Evolutionary conservation across 139 green algal species (phyloP).

Genomic region (Coelastrella sp.): DNA sequence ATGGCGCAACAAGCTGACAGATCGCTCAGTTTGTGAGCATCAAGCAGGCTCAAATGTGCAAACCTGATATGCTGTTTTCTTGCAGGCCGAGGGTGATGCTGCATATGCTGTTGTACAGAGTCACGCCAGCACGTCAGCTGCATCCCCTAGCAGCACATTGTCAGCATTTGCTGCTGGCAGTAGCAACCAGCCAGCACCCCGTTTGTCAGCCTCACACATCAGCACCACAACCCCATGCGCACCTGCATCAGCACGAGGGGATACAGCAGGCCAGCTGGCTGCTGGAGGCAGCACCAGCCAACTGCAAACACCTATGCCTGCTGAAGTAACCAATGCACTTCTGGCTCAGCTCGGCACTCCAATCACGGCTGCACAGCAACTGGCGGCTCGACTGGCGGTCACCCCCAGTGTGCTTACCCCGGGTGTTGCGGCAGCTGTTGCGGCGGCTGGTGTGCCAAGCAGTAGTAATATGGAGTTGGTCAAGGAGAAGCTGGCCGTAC

Average conservation of each 20-base stretch:
- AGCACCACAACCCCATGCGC: conserved; percentile 6
- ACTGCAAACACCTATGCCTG: conserved; percentile 3
- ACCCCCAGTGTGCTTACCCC: conserved; percentile 45
- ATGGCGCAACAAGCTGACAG: no score
- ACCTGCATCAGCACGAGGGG: neutral
- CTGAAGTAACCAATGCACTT: conserved; percentile 25
- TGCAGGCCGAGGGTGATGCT: conserved; percentile 4
- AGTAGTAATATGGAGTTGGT: neutral
- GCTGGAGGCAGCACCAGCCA: neutral
- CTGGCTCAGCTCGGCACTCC: conserved; percentile 31
- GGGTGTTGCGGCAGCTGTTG: conserved; percentile 11
- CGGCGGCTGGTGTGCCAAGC: neutral
- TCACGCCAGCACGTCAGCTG: neutral
- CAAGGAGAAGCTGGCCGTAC: conserved; percentile 9
- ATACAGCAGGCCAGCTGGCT: neutral
- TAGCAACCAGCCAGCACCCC: conserved; percentile 20
- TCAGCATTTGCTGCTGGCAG: neutral
- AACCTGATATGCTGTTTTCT: neutral
- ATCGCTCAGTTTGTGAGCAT: no score
- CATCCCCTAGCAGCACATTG: neutral
- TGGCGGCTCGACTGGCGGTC: conserved; percentile 27
- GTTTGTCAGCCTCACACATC: conserved; percentile 32
- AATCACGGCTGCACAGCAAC: conserved; percentile 19
- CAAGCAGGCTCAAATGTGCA: no score
- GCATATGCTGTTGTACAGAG: conserved; percentile 1